These are phyloP conservation scores for Nakaseomyces uthaithaninus DNA, from an alignment of 1,139 yeast genomes.

Conservation along the genomic window DNA sequence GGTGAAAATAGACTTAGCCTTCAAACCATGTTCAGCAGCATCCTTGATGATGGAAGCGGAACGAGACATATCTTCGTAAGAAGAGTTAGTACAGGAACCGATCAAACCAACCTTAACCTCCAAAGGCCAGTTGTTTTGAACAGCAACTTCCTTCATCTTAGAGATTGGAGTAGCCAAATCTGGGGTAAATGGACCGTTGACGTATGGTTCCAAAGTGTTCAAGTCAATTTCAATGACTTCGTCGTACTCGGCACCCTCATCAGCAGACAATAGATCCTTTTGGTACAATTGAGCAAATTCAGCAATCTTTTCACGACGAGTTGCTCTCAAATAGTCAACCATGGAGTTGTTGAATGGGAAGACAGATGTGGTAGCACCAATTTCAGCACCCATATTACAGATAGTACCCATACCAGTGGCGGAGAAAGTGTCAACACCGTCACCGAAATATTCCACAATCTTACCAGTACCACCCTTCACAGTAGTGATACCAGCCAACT, in stretches of 20 bases:
- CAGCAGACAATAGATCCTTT: conserved; percentile 77
- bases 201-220: conserved; percentile 91
- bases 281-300: conserved; percentile 71
- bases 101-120: conserved; percentile 93
- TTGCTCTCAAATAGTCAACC: conserved; percentile 83
- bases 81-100: conserved; percentile 99
- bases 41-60: conserved; percentile 89
- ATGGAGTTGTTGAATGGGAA: conserved; percentile 94
- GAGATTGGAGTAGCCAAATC: conserved; percentile 97
- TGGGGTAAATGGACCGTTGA: conserved; percentile 99
- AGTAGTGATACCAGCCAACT: conserved; percentile 93
- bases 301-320: conserved; percentile 77
- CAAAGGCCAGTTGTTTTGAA: conserved; percentile 85
- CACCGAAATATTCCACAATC: conserved; percentile 96
- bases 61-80: conserved; percentile 98
- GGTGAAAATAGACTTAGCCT: conserved; percentile 82
- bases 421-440: conserved; percentile 90
- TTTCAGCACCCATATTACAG: conserved; percentile 99
- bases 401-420: conserved; percentile 99
- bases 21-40: conserved; percentile 84
- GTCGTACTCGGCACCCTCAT: conserved; percentile 92
- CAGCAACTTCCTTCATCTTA: conserved; percentile 81
- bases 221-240: conserved; percentile 92
- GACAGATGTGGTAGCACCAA: conserved; percentile 97
- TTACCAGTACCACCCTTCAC: conserved; percentile 99